Conservation (phyloP, 768 basidiomycete species). For the Tulasnella sp. region DNA sequence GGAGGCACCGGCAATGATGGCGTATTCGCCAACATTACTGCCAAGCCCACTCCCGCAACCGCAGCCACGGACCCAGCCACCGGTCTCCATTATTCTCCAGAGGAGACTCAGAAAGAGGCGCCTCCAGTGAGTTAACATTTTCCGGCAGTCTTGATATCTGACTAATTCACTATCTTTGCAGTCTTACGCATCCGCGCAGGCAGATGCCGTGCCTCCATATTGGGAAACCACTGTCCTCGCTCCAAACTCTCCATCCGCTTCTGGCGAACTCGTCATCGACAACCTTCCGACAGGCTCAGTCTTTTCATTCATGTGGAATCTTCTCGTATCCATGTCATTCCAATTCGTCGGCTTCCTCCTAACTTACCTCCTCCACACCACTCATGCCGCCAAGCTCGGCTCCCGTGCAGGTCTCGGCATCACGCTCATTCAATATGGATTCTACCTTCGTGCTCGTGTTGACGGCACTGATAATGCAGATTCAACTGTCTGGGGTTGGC, state of each 20-base stretch:
- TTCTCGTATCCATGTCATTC: constrained; percentile 88
- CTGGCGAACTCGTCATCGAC: constrained; percentile 83
- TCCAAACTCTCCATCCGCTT: constrained; percentile 42
- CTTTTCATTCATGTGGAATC: constrained; percentile 68
- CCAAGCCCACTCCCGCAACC: constrained; percentile 53
- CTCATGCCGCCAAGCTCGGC: constrained; percentile 88
- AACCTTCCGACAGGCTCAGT: constrained; percentile 79
- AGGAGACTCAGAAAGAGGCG: constrained; percentile 64
- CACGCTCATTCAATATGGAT: constrained; percentile 86
- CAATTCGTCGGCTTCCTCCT: constrained; percentile 89
- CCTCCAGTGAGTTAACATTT: constrained; percentile 59
- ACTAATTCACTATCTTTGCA: constrained; percentile 22
- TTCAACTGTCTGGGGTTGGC: constrained; percentile 5
- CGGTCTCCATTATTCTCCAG: constrained; percentile 49
- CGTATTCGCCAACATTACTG: constrained; percentile 87
- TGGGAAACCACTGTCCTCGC: constrained; percentile 95
- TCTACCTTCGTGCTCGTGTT: constrained; percentile 42
- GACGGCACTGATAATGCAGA: constrained; percentile 7
- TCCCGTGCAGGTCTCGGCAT: constrained; percentile 91
- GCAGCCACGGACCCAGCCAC: constrained; percentile 30
- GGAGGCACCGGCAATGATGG: constrained; percentile 79
- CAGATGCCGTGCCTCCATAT: constrained; percentile 85
- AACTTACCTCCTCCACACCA: constrained; percentile 75
- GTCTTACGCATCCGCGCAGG: constrained; percentile 79
- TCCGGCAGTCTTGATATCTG: neutral